Conservation (phyloP, 495 filamentous ascomycete species). For the Lepidopterella palustris region DNA sequence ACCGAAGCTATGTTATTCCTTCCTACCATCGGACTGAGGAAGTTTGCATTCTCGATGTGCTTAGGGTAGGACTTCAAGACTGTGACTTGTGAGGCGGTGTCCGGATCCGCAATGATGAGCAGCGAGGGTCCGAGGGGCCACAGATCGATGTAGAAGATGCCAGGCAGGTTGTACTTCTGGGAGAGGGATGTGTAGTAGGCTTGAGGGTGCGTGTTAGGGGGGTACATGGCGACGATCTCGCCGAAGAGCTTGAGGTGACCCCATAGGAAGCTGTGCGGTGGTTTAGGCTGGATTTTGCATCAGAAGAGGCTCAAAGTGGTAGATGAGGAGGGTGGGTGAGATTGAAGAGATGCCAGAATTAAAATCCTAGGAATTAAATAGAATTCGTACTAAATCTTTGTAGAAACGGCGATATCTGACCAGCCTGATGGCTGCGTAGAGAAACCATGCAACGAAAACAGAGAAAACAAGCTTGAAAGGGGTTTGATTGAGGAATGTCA, state of each 20-base stretch:
- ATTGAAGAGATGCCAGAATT: neutral
- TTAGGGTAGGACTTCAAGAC: slow-evolving; percentile 11
- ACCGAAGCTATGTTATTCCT: slow-evolving; percentile 10
- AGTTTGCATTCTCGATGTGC: neutral
- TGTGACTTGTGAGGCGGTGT: slow-evolving; percentile 5
- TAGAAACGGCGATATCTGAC: slow-evolving; percentile 8
- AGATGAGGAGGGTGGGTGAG: neutral
- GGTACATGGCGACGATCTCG: slow-evolving; percentile 8
- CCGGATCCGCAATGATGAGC: slow-evolving; percentile 20
- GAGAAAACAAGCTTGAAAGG: neutral
- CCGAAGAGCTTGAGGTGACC: slow-evolving; percentile 23
- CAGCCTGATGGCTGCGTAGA: neutral
- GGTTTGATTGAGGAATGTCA: neutral
- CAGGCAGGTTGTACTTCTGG: slow-evolving; percentile 18
- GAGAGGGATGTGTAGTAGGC: slow-evolving; percentile 1
- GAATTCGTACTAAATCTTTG: slow-evolving; percentile 12
- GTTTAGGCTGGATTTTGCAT: slow-evolving; percentile 1
- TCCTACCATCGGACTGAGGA: slow-evolving; percentile 10
- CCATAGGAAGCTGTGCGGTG: slow-evolving; percentile 18
- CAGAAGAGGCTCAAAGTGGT: neutral
- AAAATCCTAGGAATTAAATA: neutral
- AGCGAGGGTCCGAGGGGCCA: slow-evolving; percentile 15
- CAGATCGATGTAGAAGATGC: slow-evolving; percentile 16
- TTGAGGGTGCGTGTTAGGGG: slow-evolving; percentile 7
- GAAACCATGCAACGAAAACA: neutral